These are phyloP conservation scores for Globisporangium solare DNA, from an alignment of 352 stramenopile genomes.

Conservation along the genomic window DNA sequence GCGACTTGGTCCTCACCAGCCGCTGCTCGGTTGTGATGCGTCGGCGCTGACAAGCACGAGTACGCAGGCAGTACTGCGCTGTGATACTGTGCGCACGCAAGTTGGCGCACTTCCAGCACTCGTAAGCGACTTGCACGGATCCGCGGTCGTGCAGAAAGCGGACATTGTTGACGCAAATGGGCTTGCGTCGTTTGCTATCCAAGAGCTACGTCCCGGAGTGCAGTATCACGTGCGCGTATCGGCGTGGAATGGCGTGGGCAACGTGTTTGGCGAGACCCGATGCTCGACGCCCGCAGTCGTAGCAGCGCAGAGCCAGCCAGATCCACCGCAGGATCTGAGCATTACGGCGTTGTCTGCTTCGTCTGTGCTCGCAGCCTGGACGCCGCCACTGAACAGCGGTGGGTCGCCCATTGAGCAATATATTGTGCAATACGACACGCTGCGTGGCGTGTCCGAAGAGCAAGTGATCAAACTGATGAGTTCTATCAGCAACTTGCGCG, in stretches of 20 bases:
- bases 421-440: conserved; percentile 54
- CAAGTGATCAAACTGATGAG: conserved; percentile 46
- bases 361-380: conserved; percentile 45
- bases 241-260: conserved; percentile 91
- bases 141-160: conserved; percentile 39
- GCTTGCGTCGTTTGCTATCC: conserved; percentile 29
- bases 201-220: conserved; percentile 27
- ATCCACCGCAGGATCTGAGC: conserved; percentile 39
- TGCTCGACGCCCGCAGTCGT: conserved; percentile 77
- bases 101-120: conserved; percentile 68
- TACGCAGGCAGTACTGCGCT: conserved; percentile 25
- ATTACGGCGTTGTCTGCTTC: conserved; percentile 33
- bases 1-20: conserved; percentile 44
- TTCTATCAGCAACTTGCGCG: conserved; percentile 28
- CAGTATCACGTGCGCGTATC: conserved; percentile 88
- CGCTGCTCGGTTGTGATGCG: conserved; percentile 45
- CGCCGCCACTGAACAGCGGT: conserved; percentile 43
- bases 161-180: conserved; percentile 20
- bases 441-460: conserved; percentile 50
- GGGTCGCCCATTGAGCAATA: conserved; percentile 42
- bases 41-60: conserved; percentile 43
- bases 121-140: conserved; percentile 64
- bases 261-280: conserved; percentile 72
- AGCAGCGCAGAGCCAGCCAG: conserved; percentile 29
- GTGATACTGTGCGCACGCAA: conserved; percentile 23